phyloP scores from a whole-genome alignment of 2,329 filamentous ascomycete species.

The Cordyceps cateniannulata region DNA sequence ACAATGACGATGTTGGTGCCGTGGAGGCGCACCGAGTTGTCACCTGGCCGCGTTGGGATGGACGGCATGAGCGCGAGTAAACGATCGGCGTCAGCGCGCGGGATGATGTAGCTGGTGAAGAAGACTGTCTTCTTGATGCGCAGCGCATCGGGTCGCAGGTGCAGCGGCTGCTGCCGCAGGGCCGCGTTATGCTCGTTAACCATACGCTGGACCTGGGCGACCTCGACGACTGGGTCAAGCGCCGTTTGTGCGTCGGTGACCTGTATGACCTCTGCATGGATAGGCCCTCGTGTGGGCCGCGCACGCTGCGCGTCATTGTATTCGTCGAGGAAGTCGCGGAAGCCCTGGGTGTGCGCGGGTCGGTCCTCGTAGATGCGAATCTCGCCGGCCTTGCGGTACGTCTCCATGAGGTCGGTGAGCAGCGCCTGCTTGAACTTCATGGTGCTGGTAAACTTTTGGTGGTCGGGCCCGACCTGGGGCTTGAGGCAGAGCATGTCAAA shows the following conservation, averaged over 20 bases:
- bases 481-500: slow-evolving; percentile 90
- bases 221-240: slow-evolving; percentile 72
- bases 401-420: slow-evolving; percentile 73
- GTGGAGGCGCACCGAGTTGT: slow-evolving; percentile 70
- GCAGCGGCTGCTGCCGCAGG: slow-evolving; percentile 25
- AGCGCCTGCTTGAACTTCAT: slow-evolving; percentile 91
- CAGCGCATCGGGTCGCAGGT: slow-evolving; percentile 40
- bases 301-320: slow-evolving; percentile 59
- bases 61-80: slow-evolving; percentile 65
- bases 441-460: slow-evolving; percentile 72
- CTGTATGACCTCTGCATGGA: slow-evolving; percentile 76
- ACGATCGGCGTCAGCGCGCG: slow-evolving; percentile 61
- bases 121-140: slow-evolving; percentile 81
- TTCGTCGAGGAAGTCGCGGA: slow-evolving; percentile 74
- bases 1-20: slow-evolving; percentile 90
- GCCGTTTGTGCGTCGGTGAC: slow-evolving; percentile 69
- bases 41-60: slow-evolving; percentile 42
- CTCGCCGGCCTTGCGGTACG: slow-evolving; percentile 76
- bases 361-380: slow-evolving; percentile 70
- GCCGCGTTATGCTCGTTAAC: slow-evolving; percentile 78
- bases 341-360: slow-evolving; percentile 65
- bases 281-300: slow-evolving; percentile 52
- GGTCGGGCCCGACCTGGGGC: slow-evolving; percentile 72
- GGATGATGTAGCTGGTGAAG: slow-evolving; percentile 88
- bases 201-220: slow-evolving; percentile 80